phyloP scores from a whole-genome alignment of 148 eudicot genomes.

The Camellia lanceoleosa region DNA sequence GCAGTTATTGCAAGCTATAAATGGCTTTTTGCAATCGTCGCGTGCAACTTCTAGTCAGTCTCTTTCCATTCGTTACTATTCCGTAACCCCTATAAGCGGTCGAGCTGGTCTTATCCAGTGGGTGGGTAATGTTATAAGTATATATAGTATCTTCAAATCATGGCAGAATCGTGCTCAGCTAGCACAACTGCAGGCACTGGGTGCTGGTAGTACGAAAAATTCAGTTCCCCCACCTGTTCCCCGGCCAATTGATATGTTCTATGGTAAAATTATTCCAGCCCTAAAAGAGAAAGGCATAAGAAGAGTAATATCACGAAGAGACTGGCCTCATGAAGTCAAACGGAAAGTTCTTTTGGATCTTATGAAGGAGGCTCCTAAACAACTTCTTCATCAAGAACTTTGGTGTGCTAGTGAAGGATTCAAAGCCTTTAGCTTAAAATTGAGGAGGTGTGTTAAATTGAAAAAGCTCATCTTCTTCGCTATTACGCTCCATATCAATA shows the following conservation, averaged over 20 bases:
- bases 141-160: slow-evolving; percentile 84
- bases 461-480: background rate
- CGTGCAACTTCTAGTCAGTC: slow-evolving; percentile 50
- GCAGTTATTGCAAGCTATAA: slow-evolving; percentile 89
- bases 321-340: slow-evolving; percentile 99
- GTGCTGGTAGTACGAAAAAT: slow-evolving; percentile 49
- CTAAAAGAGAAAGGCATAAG: slow-evolving; percentile 96
- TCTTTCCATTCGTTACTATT: slow-evolving; percentile 77
- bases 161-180: slow-evolving; percentile 87
- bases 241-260: slow-evolving; percentile 98
- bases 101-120: slow-evolving; percentile 99
- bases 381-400: slow-evolving; percentile 97
- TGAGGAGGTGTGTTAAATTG: slow-evolving; percentile 56
- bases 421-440: slow-evolving; percentile 84
- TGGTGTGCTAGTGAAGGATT: slow-evolving; percentile 99
- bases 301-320: slow-evolving; percentile 96
- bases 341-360: slow-evolving; percentile 95
- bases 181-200: slow-evolving; percentile 53
- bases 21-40: slow-evolving; percentile 73
- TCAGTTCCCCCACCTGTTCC: slow-evolving; percentile 77
- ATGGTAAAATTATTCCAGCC: slow-evolving; percentile 98
- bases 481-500: background rate
- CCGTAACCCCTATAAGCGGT: slow-evolving; percentile 96
- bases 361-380: slow-evolving; percentile 84
- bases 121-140: slow-evolving; percentile 91